Base-by-base conservation (phyloP, 2,329 filamentous ascomycete species). In the Teratosphaeria viscida region DNA sequence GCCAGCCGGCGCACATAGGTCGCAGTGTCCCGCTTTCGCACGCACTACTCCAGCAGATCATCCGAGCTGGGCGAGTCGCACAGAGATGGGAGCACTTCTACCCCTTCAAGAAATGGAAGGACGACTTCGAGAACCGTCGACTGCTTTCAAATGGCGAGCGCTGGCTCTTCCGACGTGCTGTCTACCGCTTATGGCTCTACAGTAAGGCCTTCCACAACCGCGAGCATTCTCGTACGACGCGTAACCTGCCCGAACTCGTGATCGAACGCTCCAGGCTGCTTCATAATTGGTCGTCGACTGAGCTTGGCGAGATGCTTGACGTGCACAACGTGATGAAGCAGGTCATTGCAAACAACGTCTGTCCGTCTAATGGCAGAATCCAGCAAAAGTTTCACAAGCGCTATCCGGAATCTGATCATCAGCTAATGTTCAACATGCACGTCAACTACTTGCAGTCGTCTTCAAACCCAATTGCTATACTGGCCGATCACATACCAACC, bases 171-270 rank as follows among this genome's bases (percentile, higher is more conserved):
- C 78, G 83, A 11, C 77, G 82, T 49, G 83, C 83, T 10, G 72
- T 85, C 10, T 86, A 85, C 67, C 78, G 83, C 8, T 71, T 83
- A 11, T 85, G 83, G 83, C 77, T 85, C 7, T 85, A 83, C 68
- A 75, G 77, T 19, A 76, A 78, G 55, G 82, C 83, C 32, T 85
- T 85, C 67, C 80, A 85, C 69, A 82, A 75, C 59, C 70, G 71
- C n/a, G 65, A 71, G 6, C 77, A 82, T 63, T 73, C 79, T 2
- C 81, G 82, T 32, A 77, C 78, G 53, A 72, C 75, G 32, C 80
- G 83, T 56, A 72, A 73, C 54, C 68, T 78, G 16, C 76, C 75
- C 5, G 74, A 75, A 26, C 68, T 79, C 1, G 70, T 82, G 8
- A 71, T 74, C 19, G 79, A 82, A 63, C 80, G 83, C 32, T 78